Conservation (phyloP, 495 filamentous ascomycete genomes). For the Aspergillus leporis region DNA sequence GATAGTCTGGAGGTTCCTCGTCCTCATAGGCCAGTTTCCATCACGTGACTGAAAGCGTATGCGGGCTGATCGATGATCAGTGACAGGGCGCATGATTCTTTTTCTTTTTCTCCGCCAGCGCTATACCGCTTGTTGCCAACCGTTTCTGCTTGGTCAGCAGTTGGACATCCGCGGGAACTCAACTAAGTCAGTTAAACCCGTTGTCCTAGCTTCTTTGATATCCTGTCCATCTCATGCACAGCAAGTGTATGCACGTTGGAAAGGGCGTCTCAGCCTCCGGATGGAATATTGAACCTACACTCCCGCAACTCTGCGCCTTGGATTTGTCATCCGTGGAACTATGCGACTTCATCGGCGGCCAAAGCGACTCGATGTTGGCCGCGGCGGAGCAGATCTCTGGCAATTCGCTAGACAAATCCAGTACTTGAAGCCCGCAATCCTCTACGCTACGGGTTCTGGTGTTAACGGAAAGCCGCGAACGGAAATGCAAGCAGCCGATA, state of each 20-base stretch:
- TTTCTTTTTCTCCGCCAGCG: conserved; percentile 9
- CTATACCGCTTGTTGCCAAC: conserved; percentile 10
- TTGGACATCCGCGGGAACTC: not conserved
- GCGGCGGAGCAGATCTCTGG: conserved; percentile 17
- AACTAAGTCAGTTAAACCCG: not conserved
- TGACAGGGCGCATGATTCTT: conserved; percentile 15
- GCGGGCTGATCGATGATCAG: conserved; percentile 41
- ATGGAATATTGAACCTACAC: not conserved
- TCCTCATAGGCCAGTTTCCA: conserved; percentile 23
- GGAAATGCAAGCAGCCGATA: conserved; percentile 43
- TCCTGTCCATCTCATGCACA: conserved; percentile 1
- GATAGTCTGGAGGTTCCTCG: conserved; percentile 9
- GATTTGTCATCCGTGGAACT: conserved; percentile 11
- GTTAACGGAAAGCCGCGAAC: conserved; percentile 45
- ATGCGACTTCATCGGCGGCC: conserved; percentile 15
- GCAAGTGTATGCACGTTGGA: conserved; percentile 10
- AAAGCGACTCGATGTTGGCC: conserved; percentile 17
- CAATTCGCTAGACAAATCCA: conserved; percentile 16
- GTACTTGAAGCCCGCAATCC: conserved; percentile 13
- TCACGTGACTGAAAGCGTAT: conserved; percentile 45
- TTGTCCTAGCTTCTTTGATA: not conserved
- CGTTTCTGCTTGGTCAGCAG: conserved; percentile 8
- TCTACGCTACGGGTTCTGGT: conserved; percentile 28
- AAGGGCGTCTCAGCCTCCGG: conserved; percentile 5
- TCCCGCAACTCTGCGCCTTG: conserved; percentile 4